phyloP scores from a whole-genome alignment of 306 rosid genomes.

The Ochetophila trinervis region DNA sequence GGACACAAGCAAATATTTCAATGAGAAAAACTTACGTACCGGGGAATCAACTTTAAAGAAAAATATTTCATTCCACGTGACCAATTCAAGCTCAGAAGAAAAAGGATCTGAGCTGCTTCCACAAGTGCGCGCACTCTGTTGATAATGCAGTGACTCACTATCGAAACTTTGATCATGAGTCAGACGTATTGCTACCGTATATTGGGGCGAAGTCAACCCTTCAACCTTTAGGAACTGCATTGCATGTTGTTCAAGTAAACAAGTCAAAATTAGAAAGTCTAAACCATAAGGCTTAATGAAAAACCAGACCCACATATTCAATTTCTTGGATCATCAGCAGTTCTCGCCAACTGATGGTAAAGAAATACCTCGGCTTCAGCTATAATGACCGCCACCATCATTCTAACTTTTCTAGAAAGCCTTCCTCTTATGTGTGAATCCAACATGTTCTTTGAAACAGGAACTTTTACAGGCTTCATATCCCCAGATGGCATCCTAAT shows the following conservation, averaged over 20 bases:
- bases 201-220: slow-evolving; percentile 65
- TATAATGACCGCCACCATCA: slow-evolving; percentile 65
- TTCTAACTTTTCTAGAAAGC: slow-evolving; percentile 50
- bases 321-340: neutral
- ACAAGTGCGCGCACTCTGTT: slow-evolving; percentile 87
- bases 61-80: slow-evolving; percentile 91
- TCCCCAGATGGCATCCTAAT: slow-evolving; percentile 87
- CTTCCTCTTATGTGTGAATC: slow-evolving; percentile 80
- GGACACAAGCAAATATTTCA: neutral
- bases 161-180: slow-evolving; percentile 46
- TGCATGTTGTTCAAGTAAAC: slow-evolving; percentile 12
- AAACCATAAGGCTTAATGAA: neutral
- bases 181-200: slow-evolving; percentile 69
- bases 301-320: neutral
- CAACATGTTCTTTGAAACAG: slow-evolving; percentile 84
- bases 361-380: slow-evolving; percentile 74
- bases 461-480: slow-evolving; percentile 85
- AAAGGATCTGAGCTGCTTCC: slow-evolving; percentile 58
- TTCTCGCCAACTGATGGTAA: neutral
- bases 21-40: slow-evolving; percentile 38
- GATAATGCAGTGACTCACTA: slow-evolving; percentile 46
- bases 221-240: slow-evolving; percentile 70
- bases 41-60: slow-evolving; percentile 87
- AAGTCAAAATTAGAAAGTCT: slow-evolving; percentile 8
- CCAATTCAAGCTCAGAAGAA: slow-evolving; percentile 59